These are phyloP conservation scores for Leccinum variicolor DNA, from an alignment of 768 basidiomycete genomes.

Conservation along the genomic window DNA sequence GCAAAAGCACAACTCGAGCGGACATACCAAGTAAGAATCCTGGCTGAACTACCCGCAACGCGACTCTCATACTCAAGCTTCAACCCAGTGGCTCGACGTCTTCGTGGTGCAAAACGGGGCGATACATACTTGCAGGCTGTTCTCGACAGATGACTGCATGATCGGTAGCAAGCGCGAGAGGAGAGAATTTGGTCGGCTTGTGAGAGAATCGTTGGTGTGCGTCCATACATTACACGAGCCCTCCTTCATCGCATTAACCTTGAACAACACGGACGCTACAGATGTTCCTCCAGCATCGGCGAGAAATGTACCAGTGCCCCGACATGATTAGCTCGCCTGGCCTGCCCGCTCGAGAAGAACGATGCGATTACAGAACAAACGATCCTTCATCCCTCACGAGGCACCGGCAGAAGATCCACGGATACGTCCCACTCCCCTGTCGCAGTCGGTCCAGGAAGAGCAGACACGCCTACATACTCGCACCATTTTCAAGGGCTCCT, in stretches of 20 bases:
- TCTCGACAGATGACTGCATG: slow-evolving; percentile 49
- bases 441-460: slow-evolving; percentile 41
- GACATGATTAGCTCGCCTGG: not conserved
- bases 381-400: slow-evolving; percentile 27
- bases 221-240: not conserved
- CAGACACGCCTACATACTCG: slow-evolving; percentile 49
- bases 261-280: slow-evolving; percentile 24
- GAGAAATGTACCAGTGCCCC: slow-evolving; percentile 17
- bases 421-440: slow-evolving; percentile 12
- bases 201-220: slow-evolving; percentile 52
- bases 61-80: not conserved
- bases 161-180: slow-evolving; percentile 51
- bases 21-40: slow-evolving; percentile 53
- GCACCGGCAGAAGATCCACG: slow-evolving; percentile 24
- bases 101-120: slow-evolving; percentile 54
- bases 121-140: slow-evolving; percentile 44
- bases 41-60: not conserved
- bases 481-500: slow-evolving; percentile 69
- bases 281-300: slow-evolving; percentile 18
- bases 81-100: slow-evolving; percentile 49
- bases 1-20: slow-evolving; percentile 46
- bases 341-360: not conserved
- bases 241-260: not conserved
- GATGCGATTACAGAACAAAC: slow-evolving; percentile 21
- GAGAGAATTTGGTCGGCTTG: slow-evolving; percentile 42